Percentiles rank a stretch among this genome's conserved stretches.
These are phyloP conservation scores for Yamagishiella unicocca DNA, from an alignment of 139 green algal genomes.

Conservation along the genomic window DNA sequence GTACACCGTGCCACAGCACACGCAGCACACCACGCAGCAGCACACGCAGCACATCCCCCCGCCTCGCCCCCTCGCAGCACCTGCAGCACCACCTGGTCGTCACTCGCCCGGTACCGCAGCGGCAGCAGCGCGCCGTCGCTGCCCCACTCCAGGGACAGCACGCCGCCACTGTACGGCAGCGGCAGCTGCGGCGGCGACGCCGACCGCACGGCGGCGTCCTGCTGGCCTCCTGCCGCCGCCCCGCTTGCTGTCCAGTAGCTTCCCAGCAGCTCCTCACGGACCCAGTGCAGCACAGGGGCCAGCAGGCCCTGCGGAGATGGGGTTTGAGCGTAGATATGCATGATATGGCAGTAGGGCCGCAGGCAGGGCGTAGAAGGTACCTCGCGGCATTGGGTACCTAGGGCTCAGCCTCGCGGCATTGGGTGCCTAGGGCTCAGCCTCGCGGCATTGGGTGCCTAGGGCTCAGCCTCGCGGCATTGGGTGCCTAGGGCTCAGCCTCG, in stretches of 20 bases:
- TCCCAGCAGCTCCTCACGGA: conserved; percentile 7
- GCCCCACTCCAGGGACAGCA: conserved; percentile 61
- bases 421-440: too few relatives aligned
- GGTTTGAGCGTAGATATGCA: too few relatives aligned
- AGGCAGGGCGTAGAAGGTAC: not conserved
- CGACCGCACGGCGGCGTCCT: not conserved
- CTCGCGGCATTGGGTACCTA: too few relatives aligned
- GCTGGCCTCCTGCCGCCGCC: not conserved
- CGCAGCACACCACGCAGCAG: not conserved
- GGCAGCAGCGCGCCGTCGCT: conserved; percentile 63
- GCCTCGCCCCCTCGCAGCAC: too few relatives aligned
- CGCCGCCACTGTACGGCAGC: conserved; percentile 16
- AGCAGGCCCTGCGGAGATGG: not conserved
- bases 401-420: too few relatives aligned
- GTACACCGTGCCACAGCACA: not conserved
- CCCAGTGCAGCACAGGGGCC: not conserved
- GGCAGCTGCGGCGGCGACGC: not conserved
- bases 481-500: too few relatives aligned
- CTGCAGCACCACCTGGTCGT: conserved; percentile 73
- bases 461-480: too few relatives aligned
- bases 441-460: too few relatives aligned
- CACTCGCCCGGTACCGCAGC: conserved; percentile 52
- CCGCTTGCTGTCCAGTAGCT: not conserved
- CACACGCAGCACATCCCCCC: too few relatives aligned
- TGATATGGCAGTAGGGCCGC: not conserved